Evolutionary conservation across 176 grass and related monocot species (phyloP).

Genomic region (Alopecurus myosuroides): DNA sequence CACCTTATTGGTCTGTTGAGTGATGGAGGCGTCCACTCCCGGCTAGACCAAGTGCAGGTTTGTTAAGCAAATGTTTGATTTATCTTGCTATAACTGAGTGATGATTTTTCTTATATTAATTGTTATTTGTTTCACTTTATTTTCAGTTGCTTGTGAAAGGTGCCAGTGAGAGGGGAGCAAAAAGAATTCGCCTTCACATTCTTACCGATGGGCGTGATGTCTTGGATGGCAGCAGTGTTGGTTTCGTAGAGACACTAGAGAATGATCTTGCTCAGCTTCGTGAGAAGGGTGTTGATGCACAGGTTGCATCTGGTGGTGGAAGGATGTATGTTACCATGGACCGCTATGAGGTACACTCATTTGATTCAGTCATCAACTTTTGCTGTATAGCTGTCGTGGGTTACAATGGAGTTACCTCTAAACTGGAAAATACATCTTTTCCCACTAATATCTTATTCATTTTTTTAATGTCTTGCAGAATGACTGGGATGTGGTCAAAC

Average conservation of each 20-base stretch:
- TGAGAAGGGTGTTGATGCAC: slow-evolving; percentile 80
- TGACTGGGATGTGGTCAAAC: slow-evolving; percentile 94
- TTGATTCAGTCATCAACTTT: neutral
- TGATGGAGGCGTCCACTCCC: slow-evolving; percentile 96
- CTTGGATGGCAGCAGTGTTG: slow-evolving; percentile 92
- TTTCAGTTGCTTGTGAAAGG: slow-evolving; percentile 94
- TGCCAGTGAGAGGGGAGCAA: slow-evolving; percentile 70
- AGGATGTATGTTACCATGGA: slow-evolving; percentile 99
- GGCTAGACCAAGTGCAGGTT: slow-evolving; percentile 96
- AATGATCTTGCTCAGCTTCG: slow-evolving; percentile 68
- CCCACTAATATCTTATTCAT: neutral
- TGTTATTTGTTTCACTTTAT: slow-evolving; percentile 17
- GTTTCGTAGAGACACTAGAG: slow-evolving; percentile 90
- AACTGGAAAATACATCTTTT: neutral
- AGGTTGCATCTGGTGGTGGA: slow-evolving; percentile 92
- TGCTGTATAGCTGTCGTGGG: neutral
- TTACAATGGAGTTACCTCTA: neutral
- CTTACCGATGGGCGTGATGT: slow-evolving; percentile 99
- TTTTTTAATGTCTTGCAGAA: slow-evolving; percentile 50
- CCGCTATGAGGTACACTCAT: slow-evolving; percentile 74
- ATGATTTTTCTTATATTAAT: neutral
- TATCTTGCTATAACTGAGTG: neutral
- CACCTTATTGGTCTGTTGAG: slow-evolving; percentile 97
- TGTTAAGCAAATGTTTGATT: slow-evolving; percentile 6
- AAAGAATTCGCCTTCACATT: slow-evolving; percentile 92